phyloP scores from a whole-genome alignment of 306 rosid genomes.

The Quercus parvula region DNA sequence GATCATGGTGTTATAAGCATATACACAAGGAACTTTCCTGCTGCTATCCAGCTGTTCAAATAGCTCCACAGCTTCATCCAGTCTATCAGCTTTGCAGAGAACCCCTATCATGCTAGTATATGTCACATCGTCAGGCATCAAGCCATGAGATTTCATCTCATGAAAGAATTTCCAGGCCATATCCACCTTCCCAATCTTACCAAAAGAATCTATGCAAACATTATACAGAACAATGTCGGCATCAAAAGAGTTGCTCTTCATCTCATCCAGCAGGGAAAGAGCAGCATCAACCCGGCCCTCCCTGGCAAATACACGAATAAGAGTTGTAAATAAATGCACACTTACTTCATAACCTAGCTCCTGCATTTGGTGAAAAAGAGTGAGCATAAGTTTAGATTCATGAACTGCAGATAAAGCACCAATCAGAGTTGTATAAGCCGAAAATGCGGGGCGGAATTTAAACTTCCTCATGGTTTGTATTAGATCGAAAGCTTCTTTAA shows the following conservation, averaged over 20 bases:
- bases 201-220: slow-evolving; percentile 91
- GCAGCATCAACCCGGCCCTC: slow-evolving; percentile 80
- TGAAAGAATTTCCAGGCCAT: slow-evolving; percentile 99
- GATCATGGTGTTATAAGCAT: slow-evolving; percentile 96
- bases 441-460: slow-evolving; percentile 88
- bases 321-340: slow-evolving; percentile 80
- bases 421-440: slow-evolving; percentile 80
- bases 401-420: slow-evolving; percentile 66
- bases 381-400: slow-evolving; percentile 61
- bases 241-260: slow-evolving; percentile 67
- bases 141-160: slow-evolving; percentile 71
- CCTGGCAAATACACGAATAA: slow-evolving; percentile 77
- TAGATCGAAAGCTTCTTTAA: slow-evolving; percentile 60
- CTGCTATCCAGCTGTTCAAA: slow-evolving; percentile 75
- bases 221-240: slow-evolving; percentile 87
- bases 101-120: slow-evolving; percentile 93
- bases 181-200: slow-evolving; percentile 86
- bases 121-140: slow-evolving; percentile 80
- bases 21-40: slow-evolving; percentile 86
- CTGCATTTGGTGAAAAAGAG: slow-evolving; percentile 84
- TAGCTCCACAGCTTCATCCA: slow-evolving; percentile 73
- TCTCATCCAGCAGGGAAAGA: slow-evolving; percentile 86
- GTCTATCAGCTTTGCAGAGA: slow-evolving; percentile 77
- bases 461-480: slow-evolving; percentile 87
- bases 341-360: slow-evolving; percentile 88